Evolutionary conservation across 2,329 filamentous ascomycete genomes (phyloP).

Genomic region (Reticulascus tulasneorum): DNA sequence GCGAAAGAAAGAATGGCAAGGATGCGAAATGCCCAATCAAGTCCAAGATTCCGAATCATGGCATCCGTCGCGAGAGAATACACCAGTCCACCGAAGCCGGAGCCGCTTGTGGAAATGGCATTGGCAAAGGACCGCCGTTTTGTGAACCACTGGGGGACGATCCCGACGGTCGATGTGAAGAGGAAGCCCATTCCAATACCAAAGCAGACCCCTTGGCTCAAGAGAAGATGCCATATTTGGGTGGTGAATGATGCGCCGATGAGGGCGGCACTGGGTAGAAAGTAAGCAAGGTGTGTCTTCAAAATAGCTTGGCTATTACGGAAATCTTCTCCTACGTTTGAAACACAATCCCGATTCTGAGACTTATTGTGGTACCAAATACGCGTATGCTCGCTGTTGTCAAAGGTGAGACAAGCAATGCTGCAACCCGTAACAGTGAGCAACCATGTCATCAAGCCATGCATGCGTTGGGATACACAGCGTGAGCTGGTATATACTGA

Average conservation of each 20-base stretch:
- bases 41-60: slow-evolving; percentile 61
- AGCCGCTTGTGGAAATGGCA: slow-evolving; percentile 63
- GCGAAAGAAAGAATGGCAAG: slow-evolving; percentile 60
- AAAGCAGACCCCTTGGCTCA: slow-evolving; percentile 71
- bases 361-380: slow-evolving; percentile 59
- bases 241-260: slow-evolving; percentile 67
- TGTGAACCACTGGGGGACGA: slow-evolving; percentile 72
- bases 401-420: slow-evolving; percentile 64
- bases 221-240: slow-evolving; percentile 70
- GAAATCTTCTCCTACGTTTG: slow-evolving; percentile 49
- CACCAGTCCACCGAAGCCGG: slow-evolving; percentile 68
- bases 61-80: slow-evolving; percentile 66
- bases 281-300: too few relatives aligned
- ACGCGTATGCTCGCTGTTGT: slow-evolving; percentile 58
- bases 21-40: slow-evolving; percentile 65
- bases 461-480: not conserved
- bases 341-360: slow-evolving; percentile 61
- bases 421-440: slow-evolving; percentile 30
- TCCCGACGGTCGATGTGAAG: slow-evolving; percentile 65
- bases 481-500: slow-evolving; percentile 21
- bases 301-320: too few relatives aligned
- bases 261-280: slow-evolving; percentile 43
- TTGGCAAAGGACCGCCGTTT: slow-evolving; percentile 66
- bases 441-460: too few relatives aligned
- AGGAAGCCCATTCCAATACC: slow-evolving; percentile 75